Evolutionary conservation across 768 basidiomycete species (phyloP).

Genomic region (Lyophyllum semitale): DNA sequence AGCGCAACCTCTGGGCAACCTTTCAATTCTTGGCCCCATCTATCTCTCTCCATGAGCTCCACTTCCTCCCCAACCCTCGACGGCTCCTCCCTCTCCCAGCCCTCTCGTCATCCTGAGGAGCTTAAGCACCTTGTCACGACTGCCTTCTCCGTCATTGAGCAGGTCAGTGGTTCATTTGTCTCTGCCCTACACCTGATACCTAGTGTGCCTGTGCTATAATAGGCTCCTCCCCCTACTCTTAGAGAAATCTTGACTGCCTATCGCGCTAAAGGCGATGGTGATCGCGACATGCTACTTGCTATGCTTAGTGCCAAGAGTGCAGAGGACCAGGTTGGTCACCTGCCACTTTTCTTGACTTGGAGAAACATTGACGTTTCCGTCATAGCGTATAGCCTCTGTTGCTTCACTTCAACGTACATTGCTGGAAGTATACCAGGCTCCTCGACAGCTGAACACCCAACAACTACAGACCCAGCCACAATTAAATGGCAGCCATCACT

Average conservation of each 20-base stretch:
- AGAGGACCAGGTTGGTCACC: constrained; percentile 79
- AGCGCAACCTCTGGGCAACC: constrained; percentile 42
- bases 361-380: not conserved
- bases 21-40: constrained; percentile 42
- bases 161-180: constrained; percentile 28
- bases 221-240: constrained; percentile 80
- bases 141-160: constrained; percentile 42
- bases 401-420: constrained; percentile 72
- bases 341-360: not conserved
- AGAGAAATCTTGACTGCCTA: constrained; percentile 89
- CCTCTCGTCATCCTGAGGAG: constrained; percentile 28
- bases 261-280: constrained; percentile 83
- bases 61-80: constrained; percentile 30
- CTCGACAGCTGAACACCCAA: constrained; percentile 18
- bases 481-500: constrained; percentile 35
- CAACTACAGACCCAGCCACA: constrained; percentile 21
- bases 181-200: constrained; percentile 7
- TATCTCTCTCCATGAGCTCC: constrained; percentile 36
- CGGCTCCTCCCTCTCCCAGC: constrained; percentile 27
- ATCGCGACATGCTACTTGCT: constrained; percentile 87
- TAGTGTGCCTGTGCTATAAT: constrained; percentile 13
- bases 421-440: constrained; percentile 57
- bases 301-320: constrained; percentile 92
- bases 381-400: constrained; percentile 71
- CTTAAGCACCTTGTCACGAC: constrained; percentile 37